Evolutionary conservation across 805 yeast genomes (phyloP).

Genomic region (Kodamaea restingae): DNA sequence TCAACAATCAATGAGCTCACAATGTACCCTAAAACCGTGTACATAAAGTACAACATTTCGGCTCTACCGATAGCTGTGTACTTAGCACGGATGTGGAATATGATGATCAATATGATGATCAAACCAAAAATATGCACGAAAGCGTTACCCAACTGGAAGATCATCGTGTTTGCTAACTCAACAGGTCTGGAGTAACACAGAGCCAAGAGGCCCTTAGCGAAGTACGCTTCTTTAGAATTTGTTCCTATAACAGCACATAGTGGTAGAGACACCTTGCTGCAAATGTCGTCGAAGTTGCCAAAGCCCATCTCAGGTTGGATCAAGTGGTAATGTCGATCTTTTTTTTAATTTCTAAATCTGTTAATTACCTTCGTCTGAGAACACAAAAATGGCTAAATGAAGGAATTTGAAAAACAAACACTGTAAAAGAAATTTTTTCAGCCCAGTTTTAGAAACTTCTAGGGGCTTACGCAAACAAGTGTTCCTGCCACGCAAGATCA

Average conservation of each 20-base stretch:
- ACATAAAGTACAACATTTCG: constrained; percentile 76
- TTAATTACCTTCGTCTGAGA: not conserved
- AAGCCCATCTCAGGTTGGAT: constrained; percentile 46
- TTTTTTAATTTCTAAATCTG: constrained; percentile 1
- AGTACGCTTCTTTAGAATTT: constrained; percentile 12
- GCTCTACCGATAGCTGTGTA: constrained; percentile 93
- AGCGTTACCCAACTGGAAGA: constrained; percentile 84
- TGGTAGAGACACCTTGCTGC: constrained; percentile 69
- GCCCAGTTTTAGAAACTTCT: not conserved
- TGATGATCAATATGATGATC: constrained; percentile 58
- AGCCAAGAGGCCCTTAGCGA: constrained; percentile 64
- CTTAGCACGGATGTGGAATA: constrained; percentile 74
- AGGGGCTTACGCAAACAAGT: no score
- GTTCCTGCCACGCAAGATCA: no score
- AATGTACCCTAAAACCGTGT: constrained; percentile 52
- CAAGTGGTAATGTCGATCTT: not conserved
- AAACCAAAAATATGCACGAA: constrained; percentile 78
- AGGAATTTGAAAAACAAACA: not conserved
- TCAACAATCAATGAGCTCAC: constrained; percentile 75
- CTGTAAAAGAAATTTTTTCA: not conserved
- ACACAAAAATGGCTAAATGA: constrained; percentile 1
- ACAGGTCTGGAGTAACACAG: constrained; percentile 82
- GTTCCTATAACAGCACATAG: constrained; percentile 73
- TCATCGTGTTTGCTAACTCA: constrained; percentile 84
- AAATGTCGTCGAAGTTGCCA: constrained; percentile 62